These are phyloP conservation scores for Aspergillus sclerotialis DNA, from an alignment of 2,329 filamentous ascomycete species.

Conservation along the genomic window DNA sequence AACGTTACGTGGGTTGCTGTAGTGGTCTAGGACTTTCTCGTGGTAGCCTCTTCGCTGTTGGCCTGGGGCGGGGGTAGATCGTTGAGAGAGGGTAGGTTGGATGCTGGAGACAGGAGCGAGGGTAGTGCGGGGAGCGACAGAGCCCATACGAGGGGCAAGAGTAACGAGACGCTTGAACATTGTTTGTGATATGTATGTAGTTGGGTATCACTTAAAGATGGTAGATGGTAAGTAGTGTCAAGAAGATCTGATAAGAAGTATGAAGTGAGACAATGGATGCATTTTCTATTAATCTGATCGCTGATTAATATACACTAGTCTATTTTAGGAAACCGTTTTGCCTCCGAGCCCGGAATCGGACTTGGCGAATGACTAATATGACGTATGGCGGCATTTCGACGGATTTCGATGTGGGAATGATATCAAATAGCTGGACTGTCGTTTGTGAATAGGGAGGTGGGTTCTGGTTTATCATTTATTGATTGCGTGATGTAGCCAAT, in stretches of 20 bases:
- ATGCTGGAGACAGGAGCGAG: constrained; percentile 36
- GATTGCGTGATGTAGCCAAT: too few species aligned
- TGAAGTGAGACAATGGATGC: too few species aligned
- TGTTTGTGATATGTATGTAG: constrained; percentile 20
- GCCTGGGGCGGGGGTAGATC: constrained; percentile 17
- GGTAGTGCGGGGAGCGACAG: constrained; percentile 42
- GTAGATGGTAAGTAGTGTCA: too few species aligned
- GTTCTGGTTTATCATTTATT: too few species aligned
- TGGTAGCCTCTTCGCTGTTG: constrained; percentile 48
- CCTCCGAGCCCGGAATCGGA: too few species aligned
- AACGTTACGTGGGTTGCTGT: constrained; percentile 71
- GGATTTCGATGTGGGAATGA: too few species aligned
- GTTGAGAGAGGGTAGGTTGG: constrained; percentile 33
- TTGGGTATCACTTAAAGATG: too few species aligned
- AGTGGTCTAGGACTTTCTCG: constrained; percentile 75
- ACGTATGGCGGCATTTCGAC: too few species aligned
- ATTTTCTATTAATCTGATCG: neutral
- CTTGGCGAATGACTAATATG: too few species aligned
- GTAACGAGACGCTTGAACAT: constrained; percentile 55
- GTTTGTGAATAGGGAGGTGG: too few species aligned
- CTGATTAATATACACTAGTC: neutral
- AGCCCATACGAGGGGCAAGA: constrained; percentile 46
- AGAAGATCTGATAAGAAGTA: neutral
- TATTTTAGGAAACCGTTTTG: neutral
- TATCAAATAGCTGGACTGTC: too few species aligned